A percentile compares a stretch with the other conserved stretches of the same genome.
These are phyloP conservation scores for Saccharomyces hybrid DNA, from an alignment of 1,139 yeast genomes.

Conservation along the genomic window DNA sequence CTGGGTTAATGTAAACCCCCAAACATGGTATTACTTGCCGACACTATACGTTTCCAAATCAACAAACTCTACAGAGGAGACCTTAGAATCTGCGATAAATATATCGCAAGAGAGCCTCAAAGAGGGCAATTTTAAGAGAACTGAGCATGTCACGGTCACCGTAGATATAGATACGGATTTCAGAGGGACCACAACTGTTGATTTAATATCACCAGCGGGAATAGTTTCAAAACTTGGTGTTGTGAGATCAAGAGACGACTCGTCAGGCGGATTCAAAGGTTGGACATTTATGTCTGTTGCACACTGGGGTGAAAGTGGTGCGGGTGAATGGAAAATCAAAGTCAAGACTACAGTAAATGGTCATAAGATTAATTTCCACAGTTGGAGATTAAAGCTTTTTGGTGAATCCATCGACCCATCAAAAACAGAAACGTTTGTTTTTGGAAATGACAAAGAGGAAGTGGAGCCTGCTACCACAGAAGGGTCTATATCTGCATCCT, in stretches of 20 bases:
- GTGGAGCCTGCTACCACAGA: constrained; percentile 4
- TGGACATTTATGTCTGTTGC: constrained; percentile 99
- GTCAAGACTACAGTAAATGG: constrained; percentile 43
- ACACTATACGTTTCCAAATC: constrained; percentile 20
- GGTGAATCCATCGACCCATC: constrained; percentile 68
- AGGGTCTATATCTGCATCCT: not conserved
- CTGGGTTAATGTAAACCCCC: constrained; percentile 89
- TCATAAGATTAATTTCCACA: constrained; percentile 44
- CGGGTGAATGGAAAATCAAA: constrained; percentile 78
- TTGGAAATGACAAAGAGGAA: constrained; percentile 38
- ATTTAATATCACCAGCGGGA: constrained; percentile 69
- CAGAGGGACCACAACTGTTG: constrained; percentile 67
- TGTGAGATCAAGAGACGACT: constrained; percentile 53
- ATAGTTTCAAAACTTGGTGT: constrained; percentile 68
- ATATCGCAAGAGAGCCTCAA: constrained; percentile 46
- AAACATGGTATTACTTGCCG: constrained; percentile 63
- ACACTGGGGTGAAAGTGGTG: constrained; percentile 89
- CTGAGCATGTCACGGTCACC: constrained; percentile 83
- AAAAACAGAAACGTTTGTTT: constrained; percentile 45
- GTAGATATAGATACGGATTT: constrained; percentile 58
- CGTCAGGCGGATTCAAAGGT: constrained; percentile 52
- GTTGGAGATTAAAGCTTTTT: constrained; percentile 76
- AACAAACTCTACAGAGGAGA: constrained; percentile 23
- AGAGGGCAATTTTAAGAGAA: constrained; percentile 52
- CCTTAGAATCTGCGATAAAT: constrained; percentile 39